These are phyloP conservation scores for Geotrichum ghanense DNA, from an alignment of 805 yeast species.

Conservation along the genomic window DNA sequence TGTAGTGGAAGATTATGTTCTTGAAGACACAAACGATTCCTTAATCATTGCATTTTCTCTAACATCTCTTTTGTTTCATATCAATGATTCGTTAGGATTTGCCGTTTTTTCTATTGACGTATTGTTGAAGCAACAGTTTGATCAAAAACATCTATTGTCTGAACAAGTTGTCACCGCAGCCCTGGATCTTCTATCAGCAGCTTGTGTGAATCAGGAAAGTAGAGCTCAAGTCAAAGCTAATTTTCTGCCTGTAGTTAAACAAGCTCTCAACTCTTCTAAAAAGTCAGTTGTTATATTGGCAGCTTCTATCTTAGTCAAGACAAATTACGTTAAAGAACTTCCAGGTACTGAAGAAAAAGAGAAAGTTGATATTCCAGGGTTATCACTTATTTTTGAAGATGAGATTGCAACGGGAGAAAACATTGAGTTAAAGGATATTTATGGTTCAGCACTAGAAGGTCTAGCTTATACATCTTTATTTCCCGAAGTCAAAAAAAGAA, in stretches of 20 bases:
- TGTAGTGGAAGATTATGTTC: slow-evolving; percentile 8
- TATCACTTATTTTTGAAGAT: slow-evolving; percentile 22
- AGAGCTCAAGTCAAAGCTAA: slow-evolving; percentile 19
- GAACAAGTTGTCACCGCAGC: slow-evolving; percentile 17
- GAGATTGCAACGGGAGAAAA: slow-evolving; percentile 12
- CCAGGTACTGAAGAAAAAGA: slow-evolving; percentile 9
- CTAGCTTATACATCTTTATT: slow-evolving; percentile 26
- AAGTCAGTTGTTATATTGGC: slow-evolving; percentile 20
- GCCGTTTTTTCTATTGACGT: slow-evolving; percentile 15
- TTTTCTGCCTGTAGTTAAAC: slow-evolving; percentile 14
- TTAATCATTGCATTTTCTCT: slow-evolving; percentile 18
- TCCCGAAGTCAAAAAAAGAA: slow-evolving; percentile 20
- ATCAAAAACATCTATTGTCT: slow-evolving; percentile 9
- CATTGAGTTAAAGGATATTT: slow-evolving; percentile 3
- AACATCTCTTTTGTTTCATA: slow-evolving; percentile 18
- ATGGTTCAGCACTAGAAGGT: slow-evolving; percentile 25
- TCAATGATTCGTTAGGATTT: slow-evolving; percentile 18
- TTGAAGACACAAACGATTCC: slow-evolving; percentile 10
- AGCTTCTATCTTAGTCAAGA: slow-evolving; percentile 25
- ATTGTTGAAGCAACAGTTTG: slow-evolving; percentile 12
- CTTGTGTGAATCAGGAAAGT: slow-evolving; percentile 22
- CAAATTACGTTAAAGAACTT: slow-evolving; percentile 12
- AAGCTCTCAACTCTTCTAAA: slow-evolving; percentile 15
- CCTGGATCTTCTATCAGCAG: slow-evolving; percentile 25
- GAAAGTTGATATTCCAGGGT: slow-evolving; percentile 15